phyloP scores from a whole-genome alignment of 306 rosid species.

The Sindora glabra region DNA sequence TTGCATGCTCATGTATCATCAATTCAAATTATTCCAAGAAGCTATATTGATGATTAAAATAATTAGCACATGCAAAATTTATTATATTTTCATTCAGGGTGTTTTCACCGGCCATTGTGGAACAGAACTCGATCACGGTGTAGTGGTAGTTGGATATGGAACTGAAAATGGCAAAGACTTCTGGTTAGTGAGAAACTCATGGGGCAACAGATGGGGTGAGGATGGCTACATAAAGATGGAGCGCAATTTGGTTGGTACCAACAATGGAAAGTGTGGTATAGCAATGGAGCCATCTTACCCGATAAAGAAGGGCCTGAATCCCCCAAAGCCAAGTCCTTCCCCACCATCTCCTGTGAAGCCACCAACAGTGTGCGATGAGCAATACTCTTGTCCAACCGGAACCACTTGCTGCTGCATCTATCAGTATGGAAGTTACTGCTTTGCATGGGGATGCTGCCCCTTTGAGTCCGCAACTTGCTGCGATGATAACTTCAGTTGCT shows the following conservation, averaged over 20 bases:
- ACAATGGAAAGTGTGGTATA: constrained; percentile 73
- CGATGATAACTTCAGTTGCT: constrained; percentile 65
- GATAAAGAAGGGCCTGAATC: constrained; percentile 59
- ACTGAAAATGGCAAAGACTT: constrained; percentile 55
- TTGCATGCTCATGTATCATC: no score
- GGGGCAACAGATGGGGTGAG: constrained; percentile 88
- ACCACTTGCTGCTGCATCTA: constrained; percentile 77
- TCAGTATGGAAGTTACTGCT: constrained; percentile 46
- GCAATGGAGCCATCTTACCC: constrained; percentile 84
- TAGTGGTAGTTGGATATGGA: constrained; percentile 70
- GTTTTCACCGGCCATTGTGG: constrained; percentile 81
- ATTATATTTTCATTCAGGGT: constrained; percentile 36
- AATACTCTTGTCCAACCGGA: constrained; percentile 55
- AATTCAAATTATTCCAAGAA: no score
- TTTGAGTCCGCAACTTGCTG: constrained; percentile 80
- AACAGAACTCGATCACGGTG: constrained; percentile 79
- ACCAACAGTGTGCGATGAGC: constrained; percentile 48
- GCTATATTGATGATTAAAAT: no score
- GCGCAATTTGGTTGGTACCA: constrained; percentile 30
- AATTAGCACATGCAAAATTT: no score
- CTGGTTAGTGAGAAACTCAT: constrained; percentile 85
- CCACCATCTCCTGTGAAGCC: constrained; percentile 58
- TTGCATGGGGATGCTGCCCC: constrained; percentile 95
- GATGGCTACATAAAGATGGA: constrained; percentile 64
- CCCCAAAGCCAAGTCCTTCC: constrained; percentile 71